These are phyloP conservation scores for Chaetomium sp. DNA, from an alignment of 2,329 filamentous ascomycete species.

Conservation along the genomic window DNA sequence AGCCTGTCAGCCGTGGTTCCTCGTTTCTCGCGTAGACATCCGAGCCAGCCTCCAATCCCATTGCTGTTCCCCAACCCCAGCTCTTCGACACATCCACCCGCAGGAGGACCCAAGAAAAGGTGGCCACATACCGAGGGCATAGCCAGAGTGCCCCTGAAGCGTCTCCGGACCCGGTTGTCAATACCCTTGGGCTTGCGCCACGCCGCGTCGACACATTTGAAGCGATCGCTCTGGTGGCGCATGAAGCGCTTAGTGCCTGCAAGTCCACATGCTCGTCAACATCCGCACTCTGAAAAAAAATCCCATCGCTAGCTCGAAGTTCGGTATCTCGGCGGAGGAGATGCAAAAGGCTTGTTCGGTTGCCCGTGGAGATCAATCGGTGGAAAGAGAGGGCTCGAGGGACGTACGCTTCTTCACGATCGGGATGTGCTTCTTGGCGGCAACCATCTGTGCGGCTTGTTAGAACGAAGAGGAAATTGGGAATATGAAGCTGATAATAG, in stretches of 20 bases:
- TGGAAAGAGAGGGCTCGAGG: slow-evolving; percentile 25
- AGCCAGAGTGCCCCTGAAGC: slow-evolving; percentile 91
- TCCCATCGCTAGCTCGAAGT: slow-evolving; percentile 5
- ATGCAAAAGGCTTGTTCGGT: neutral
- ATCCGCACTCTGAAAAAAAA: slow-evolving; percentile 30
- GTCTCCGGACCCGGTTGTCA: slow-evolving; percentile 95
- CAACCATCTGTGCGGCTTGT: slow-evolving; percentile 71
- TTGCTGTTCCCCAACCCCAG: neutral
- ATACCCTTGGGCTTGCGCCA: slow-evolving; percentile 99
- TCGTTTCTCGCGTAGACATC: neutral
- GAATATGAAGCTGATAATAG: neutral
- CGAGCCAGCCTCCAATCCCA: neutral
- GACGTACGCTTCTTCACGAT: slow-evolving; percentile 99
- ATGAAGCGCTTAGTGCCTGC: slow-evolving; percentile 91
- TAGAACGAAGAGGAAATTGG: slow-evolving; percentile 31
- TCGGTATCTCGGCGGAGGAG: slow-evolving; percentile 6
- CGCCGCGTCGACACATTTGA: slow-evolving; percentile 84
- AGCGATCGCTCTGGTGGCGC: slow-evolving; percentile 96
- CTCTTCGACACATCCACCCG: neutral
- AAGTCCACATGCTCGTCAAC: slow-evolving; percentile 45
- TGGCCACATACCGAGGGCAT: slow-evolving; percentile 90
- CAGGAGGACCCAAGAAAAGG: slow-evolving; percentile 4
- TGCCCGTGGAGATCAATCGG: slow-evolving; percentile 15
- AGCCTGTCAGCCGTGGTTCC: slow-evolving; percentile 20
- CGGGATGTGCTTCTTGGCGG: slow-evolving; percentile 98